Evolutionary conservation across 495 filamentous ascomycete genomes (phyloP).

Genomic region (Talaromyces stipitatus): DNA sequence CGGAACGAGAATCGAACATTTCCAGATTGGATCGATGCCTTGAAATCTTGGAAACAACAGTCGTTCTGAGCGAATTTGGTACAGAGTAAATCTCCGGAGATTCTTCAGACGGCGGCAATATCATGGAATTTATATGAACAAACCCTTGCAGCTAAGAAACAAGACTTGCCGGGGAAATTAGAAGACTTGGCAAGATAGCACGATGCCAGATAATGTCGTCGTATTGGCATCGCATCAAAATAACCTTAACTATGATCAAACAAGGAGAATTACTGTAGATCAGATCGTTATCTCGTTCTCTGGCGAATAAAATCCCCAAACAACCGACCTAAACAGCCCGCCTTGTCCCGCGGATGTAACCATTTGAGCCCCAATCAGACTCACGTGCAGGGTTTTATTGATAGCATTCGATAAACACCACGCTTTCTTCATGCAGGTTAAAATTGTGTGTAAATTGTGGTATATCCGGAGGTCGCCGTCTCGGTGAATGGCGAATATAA

Average conservation of each 20-base stretch:
- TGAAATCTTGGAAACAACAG: not conserved
- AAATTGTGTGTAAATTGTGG: not conserved
- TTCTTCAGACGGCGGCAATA: not conserved
- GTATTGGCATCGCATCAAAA: not conserved
- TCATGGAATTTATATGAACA: not conserved
- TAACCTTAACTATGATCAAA: not conserved
- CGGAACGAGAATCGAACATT: not conserved
- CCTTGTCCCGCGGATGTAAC: slow-evolving; percentile 1
- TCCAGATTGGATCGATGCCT: not conserved
- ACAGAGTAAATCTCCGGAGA: not conserved
- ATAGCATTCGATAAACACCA: not conserved
- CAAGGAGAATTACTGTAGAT: not conserved
- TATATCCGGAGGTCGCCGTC: not conserved
- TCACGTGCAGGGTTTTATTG: not conserved
- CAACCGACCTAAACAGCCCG: not conserved
- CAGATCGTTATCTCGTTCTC: not conserved
- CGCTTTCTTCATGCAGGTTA: not conserved
- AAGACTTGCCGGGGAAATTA: not conserved
- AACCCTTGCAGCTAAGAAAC: not conserved
- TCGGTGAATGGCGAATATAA: not conserved
- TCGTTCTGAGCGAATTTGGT: not conserved
- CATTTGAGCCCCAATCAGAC: not conserved
- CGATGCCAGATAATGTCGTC: not conserved
- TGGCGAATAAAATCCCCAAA: not conserved
- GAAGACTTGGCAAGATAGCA: not conserved